Percentiles rank a stretch among this genome's conserved stretches.
phyloP scores from a whole-genome alignment of 192 early-diverging fungal genomes.

The Tieghemiomyces parasiticus region DNA sequence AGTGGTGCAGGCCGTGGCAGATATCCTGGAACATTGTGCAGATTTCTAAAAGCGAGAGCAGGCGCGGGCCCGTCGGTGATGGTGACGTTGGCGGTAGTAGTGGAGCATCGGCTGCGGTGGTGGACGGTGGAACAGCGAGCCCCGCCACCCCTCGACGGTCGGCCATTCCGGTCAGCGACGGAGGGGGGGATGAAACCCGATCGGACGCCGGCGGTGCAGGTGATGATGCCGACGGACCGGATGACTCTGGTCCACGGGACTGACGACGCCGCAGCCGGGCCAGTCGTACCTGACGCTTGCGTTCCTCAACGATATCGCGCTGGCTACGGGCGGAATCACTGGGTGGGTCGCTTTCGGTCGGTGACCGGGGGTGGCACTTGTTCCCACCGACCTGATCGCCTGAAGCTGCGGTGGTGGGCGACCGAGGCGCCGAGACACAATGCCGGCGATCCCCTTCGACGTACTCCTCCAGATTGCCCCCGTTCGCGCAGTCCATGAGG shows the following conservation, averaged over 20 bases:
- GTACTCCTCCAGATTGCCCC: constrained; percentile 90
- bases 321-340: background rate
- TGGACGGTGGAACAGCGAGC: too few relatives aligned
- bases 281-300: background rate
- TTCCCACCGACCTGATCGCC: background rate
- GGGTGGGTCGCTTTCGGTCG: background rate
- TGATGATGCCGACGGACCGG: background rate
- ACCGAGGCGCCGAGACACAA: too few relatives aligned
- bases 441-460: constrained; percentile 30
- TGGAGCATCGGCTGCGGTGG: background rate
- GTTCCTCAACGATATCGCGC: background rate
- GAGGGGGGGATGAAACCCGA: too few relatives aligned
- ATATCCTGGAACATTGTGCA: constrained; percentile 83
- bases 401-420: background rate
- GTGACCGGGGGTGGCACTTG: background rate
- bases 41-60: constrained; percentile 50
- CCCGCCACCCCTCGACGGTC: too few relatives aligned
- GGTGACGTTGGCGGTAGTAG: background rate
- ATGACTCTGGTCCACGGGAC: background rate
- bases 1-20: constrained; percentile 73
- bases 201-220: background rate
- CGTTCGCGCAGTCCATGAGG: constrained; percentile 89
- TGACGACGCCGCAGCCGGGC: background rate
- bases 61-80: constrained; percentile 13
- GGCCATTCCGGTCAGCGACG: too few relatives aligned